These are phyloP conservation scores for Yamadazyma dushanensis DNA, from an alignment of 1,139 yeast genomes.

Conservation along the genomic window DNA sequence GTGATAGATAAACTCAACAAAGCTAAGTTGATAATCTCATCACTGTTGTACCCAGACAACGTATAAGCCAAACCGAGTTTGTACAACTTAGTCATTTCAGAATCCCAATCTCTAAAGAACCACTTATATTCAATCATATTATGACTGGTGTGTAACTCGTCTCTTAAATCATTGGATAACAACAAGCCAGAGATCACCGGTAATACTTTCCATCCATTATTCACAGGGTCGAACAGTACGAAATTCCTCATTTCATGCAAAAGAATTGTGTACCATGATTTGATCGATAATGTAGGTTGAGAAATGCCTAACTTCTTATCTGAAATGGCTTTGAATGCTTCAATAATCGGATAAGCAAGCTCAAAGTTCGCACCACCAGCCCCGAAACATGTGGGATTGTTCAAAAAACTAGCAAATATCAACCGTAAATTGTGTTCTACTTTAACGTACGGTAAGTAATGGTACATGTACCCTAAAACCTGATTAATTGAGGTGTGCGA, in stretches of 20 bases:
- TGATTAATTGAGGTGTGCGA: constrained; percentile 24
- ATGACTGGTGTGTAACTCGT: constrained; percentile 30
- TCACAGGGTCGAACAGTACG: constrained; percentile 26
- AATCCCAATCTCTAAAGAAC: constrained; percentile 39
- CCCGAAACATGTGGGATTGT: constrained; percentile 47
- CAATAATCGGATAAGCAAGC: constrained; percentile 41
- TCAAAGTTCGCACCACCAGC: constrained; percentile 38
- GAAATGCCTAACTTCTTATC: constrained; percentile 58
- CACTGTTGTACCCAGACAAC: constrained; percentile 23
- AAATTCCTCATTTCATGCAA: constrained; percentile 38
- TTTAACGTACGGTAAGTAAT: constrained; percentile 63
- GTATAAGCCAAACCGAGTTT: constrained; percentile 24
- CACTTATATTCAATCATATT: constrained; percentile 30
- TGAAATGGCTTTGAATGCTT: constrained; percentile 48
- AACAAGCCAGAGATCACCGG: constrained; percentile 59
- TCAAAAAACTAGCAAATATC: constrained; percentile 50
- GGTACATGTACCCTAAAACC: constrained; percentile 53
- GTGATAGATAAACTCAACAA: constrained; percentile 36
- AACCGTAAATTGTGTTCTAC: constrained; percentile 56
- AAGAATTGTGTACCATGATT: constrained; percentile 50
- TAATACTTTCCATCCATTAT: constrained; percentile 54
- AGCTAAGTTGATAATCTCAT: constrained; percentile 29
- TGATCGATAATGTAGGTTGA: constrained; percentile 58
- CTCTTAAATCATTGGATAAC: constrained; percentile 40
- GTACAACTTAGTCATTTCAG: constrained; percentile 24